Conservation (phyloP, 176 grass and related monocot genomes). For the Bothriochloa decipiens region DNA sequence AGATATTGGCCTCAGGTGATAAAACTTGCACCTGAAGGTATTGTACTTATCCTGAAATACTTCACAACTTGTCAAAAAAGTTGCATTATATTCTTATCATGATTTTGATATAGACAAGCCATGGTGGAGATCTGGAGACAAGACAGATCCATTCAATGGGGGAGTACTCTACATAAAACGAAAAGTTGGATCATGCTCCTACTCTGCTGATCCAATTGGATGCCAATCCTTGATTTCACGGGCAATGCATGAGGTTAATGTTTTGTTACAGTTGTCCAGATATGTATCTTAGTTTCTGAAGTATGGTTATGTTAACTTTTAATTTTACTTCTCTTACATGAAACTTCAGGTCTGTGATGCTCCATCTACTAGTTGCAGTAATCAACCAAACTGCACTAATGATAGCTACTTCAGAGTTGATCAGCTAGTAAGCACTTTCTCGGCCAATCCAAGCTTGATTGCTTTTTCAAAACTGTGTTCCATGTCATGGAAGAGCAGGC, state of each 20-base stretch:
- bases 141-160: slow-evolving; percentile 79
- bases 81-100: slow-evolving; percentile 35
- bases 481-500: slow-evolving; percentile 68
- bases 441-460: slow-evolving; percentile 92
- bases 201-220: slow-evolving; percentile 90
- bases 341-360: slow-evolving; percentile 71
- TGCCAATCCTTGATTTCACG: slow-evolving; percentile 95
- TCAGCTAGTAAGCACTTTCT: slow-evolving; percentile 94
- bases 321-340: slow-evolving; percentile 22
- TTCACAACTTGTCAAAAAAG: slow-evolving; percentile 26
- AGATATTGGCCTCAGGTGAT: slow-evolving; percentile 96
- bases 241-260: slow-evolving; percentile 90
- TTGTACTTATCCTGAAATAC: slow-evolving; percentile 28
- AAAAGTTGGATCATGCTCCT: slow-evolving; percentile 98
- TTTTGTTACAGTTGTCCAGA: slow-evolving; percentile 35
- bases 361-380: slow-evolving; percentile 36
- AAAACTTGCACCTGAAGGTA: slow-evolving; percentile 82
- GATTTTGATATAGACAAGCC: slow-evolving; percentile 64
- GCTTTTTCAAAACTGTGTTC: slow-evolving; percentile 91
- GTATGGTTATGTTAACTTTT: slow-evolving; percentile 4
- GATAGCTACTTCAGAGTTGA: slow-evolving; percentile 68
- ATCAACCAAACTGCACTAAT: slow-evolving; percentile 39
- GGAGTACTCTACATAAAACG: slow-evolving; percentile 93
- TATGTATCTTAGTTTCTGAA: slow-evolving; percentile 14
- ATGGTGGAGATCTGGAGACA: slow-evolving; percentile 93